These are phyloP conservation scores for Knoxia roxburghii DNA, from an alignment of 257 asterid genomes.

Conservation along the genomic window DNA sequence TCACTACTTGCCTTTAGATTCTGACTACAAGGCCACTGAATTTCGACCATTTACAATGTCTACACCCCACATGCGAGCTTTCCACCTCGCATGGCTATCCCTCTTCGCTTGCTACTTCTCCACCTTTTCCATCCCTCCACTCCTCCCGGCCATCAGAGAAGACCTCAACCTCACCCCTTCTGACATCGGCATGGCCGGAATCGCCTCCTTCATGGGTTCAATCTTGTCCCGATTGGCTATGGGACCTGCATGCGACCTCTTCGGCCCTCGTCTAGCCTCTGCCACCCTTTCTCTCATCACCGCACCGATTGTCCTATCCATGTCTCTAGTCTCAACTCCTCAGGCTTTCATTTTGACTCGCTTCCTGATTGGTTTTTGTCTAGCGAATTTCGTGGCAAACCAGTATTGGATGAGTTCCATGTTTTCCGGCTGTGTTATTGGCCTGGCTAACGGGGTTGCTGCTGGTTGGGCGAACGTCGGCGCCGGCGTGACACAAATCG, in stretches of 20 bases:
- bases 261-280: conserved; percentile 50
- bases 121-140: conserved; percentile 57
- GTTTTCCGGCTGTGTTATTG: conserved; percentile 51
- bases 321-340: conserved; percentile 28
- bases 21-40: conserved; percentile 40
- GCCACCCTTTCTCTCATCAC: conserved; percentile 49
- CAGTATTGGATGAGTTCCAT: conserved; percentile 71
- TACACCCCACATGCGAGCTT: conserved; percentile 52
- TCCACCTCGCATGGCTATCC: conserved; percentile 59
- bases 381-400: conserved; percentile 52
- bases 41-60: conserved; percentile 40
- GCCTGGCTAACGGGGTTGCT: conserved; percentile 48
- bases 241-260: conserved; percentile 49
- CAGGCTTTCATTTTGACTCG: conserved; percentile 31
- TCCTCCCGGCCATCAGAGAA: conserved; percentile 42
- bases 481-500: conserved; percentile 45
- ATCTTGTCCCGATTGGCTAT: conserved; percentile 40
- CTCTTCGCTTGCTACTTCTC: conserved; percentile 54
- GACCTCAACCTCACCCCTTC: conserved; percentile 41
- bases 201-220: conserved; percentile 40
- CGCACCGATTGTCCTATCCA: conserved; percentile 34
- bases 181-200: conserved; percentile 35
- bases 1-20: conserved; percentile 23
- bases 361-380: conserved; percentile 43
- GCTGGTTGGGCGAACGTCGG: conserved; percentile 72